These are phyloP conservation scores for Gynandropsis gynandra DNA, from an alignment of 345 rosid species.

Conservation along the genomic window DNA sequence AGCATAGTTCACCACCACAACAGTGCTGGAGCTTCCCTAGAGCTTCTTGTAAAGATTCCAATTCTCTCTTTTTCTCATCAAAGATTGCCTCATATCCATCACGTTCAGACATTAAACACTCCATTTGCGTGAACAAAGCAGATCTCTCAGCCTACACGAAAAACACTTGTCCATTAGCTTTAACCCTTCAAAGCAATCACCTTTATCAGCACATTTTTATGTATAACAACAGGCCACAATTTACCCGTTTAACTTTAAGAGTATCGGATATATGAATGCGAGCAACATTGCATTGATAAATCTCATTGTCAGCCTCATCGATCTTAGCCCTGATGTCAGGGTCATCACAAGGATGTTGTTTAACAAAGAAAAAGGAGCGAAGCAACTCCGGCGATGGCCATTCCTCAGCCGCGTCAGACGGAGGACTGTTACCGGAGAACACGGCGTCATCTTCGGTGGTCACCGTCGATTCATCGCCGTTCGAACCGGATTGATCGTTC, in stretches of 20 bases:
- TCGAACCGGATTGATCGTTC: conserved; percentile 36
- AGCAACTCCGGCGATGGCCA: conserved; percentile 57
- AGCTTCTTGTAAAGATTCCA: conserved; percentile 61
- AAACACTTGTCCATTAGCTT: not conserved
- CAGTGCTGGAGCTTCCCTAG: conserved; percentile 54
- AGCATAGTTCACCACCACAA: conserved; percentile 48
- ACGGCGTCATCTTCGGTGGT: conserved; percentile 35
- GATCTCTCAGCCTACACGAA: conserved; percentile 35
- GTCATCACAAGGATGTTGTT: conserved; percentile 46
- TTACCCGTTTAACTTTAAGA: conserved; percentile 53
- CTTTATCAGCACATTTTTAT: conserved; percentile 7
- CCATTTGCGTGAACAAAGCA: conserved; percentile 34
- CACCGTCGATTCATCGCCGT: conserved; percentile 26
- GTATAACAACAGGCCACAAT: conserved; percentile 8
- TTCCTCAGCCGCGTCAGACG: conserved; percentile 46
- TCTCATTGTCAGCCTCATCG: conserved; percentile 58
- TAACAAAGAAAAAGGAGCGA: conserved; percentile 51
- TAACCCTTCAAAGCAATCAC: not conserved
- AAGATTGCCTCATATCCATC: conserved; percentile 33
- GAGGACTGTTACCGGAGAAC: conserved; percentile 35
- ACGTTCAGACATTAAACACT: conserved; percentile 30
- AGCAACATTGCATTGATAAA: conserved; percentile 37
- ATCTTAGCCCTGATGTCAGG: conserved; percentile 59
- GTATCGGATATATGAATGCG: conserved; percentile 38
- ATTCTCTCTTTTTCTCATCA: conserved; percentile 49